phyloP scores from a whole-genome alignment of 306 rosid species.

The Vigna radiata region DNA sequence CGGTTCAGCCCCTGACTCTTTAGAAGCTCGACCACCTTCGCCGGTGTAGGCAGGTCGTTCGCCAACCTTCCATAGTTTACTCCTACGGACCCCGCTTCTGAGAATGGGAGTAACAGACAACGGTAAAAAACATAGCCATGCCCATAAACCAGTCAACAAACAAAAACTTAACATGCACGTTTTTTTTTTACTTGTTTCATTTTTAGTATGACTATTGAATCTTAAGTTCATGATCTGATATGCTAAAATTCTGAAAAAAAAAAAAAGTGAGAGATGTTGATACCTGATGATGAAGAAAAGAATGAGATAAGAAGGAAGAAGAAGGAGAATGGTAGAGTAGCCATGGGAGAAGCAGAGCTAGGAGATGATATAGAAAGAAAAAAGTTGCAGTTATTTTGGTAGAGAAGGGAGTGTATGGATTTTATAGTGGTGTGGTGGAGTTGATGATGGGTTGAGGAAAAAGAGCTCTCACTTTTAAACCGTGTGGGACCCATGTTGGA shows the following conservation, averaged over 20 bases:
- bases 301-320: constrained; percentile 41
- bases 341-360: constrained; percentile 56
- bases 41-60: constrained; percentile 64
- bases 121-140: neutral
- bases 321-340: constrained; percentile 34
- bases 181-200: too few relatives aligned
- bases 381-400: constrained; percentile 14
- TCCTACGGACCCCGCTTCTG: constrained; percentile 66
- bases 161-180: too few relatives aligned
- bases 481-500: constrained; percentile 36
- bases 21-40: constrained; percentile 67
- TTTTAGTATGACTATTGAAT: too few relatives aligned
- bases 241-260: too few relatives aligned
- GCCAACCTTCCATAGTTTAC: constrained; percentile 86
- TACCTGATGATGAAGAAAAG: constrained; percentile 56
- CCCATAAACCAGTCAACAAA: neutral
- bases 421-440: constrained; percentile 48
- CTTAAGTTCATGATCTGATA: too few relatives aligned
- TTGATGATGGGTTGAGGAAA: neutral
- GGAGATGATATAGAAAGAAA: neutral
- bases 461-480: constrained; percentile 33
- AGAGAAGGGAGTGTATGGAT: neutral
- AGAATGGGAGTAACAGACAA: too few relatives aligned
- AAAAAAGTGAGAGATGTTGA: neutral
- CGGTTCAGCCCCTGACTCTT: constrained; percentile 65